Conservation (phyloP, 306 rosid genomes). For the Senna siamea region DNA sequence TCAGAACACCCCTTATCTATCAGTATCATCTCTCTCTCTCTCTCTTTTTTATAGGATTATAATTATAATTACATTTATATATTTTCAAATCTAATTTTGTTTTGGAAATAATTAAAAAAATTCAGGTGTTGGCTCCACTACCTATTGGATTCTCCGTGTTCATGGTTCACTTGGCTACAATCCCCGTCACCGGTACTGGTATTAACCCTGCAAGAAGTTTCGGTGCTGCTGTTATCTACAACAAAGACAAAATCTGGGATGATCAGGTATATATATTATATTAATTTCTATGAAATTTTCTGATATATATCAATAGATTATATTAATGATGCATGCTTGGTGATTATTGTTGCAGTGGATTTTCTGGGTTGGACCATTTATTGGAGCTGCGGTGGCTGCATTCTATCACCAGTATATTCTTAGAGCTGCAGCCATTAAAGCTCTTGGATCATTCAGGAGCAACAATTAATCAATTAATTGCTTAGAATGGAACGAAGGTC, state of each 20-base stretch:
- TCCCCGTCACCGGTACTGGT: slow-evolving; percentile 91
- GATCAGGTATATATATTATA: slow-evolving; percentile 55
- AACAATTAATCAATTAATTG: slow-evolving; percentile 54
- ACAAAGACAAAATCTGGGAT: slow-evolving; percentile 73
- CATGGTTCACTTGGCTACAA: slow-evolving; percentile 97
- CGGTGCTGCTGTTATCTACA: slow-evolving; percentile 87
- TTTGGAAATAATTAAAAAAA: too few relatives aligned
- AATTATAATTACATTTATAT: too few relatives aligned
- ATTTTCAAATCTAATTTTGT: too few relatives aligned
- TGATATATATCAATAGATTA: too few relatives aligned
- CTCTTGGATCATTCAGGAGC: slow-evolving; percentile 99
- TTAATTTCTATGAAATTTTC: neutral
- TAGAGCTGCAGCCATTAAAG: slow-evolving; percentile 88
- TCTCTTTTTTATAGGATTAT: too few relatives aligned
- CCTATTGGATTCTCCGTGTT: slow-evolving; percentile 96
- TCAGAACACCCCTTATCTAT: too few relatives aligned
- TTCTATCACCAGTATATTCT: slow-evolving; percentile 82
- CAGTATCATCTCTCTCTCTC: too few relatives aligned
- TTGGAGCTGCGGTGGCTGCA: slow-evolving; percentile 90
- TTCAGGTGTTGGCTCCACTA: slow-evolving; percentile 86
- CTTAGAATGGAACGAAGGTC: too few relatives aligned
- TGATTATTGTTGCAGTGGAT: too few relatives aligned
- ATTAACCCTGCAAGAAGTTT: slow-evolving; percentile 99
- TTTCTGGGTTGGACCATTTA: slow-evolving; percentile 92
- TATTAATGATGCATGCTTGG: too few relatives aligned